Conservation (phyloP, 495 filamentous ascomycete genomes). For the Penicillium lividum region DNA sequence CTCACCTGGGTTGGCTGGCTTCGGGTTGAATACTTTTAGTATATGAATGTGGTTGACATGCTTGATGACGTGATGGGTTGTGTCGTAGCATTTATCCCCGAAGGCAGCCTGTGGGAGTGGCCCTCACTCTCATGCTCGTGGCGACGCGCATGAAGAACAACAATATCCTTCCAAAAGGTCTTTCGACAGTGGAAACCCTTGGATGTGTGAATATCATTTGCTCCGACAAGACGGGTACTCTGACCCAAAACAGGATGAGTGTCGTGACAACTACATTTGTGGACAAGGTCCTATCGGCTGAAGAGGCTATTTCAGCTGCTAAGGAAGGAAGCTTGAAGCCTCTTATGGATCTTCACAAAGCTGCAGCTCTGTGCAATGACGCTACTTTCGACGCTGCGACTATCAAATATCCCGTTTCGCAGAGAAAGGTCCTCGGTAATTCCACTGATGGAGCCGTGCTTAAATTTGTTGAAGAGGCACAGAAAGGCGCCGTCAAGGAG, state of each 20-base stretch:
- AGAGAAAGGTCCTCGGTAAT: slow-evolving; percentile 66
- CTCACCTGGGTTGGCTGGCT: slow-evolving; percentile 65
- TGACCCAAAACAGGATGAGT: slow-evolving; percentile 59
- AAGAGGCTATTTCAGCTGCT: too few species aligned
- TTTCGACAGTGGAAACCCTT: slow-evolving; percentile 72
- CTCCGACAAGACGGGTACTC: slow-evolving; percentile 73
- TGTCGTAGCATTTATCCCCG: slow-evolving; percentile 72
- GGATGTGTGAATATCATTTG: slow-evolving; percentile 71
- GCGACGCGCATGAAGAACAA: slow-evolving; percentile 65
- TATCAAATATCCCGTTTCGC: slow-evolving; percentile 47
- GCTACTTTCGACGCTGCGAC: slow-evolving; percentile 67
- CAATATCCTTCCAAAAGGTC: slow-evolving; percentile 66
- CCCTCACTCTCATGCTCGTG: slow-evolving; percentile 58
- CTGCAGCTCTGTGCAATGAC: slow-evolving; percentile 61
- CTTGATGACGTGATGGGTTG: slow-evolving; percentile 68
- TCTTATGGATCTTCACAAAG: slow-evolving; percentile 14
- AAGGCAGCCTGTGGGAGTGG: slow-evolving; percentile 68
- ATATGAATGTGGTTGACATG: slow-evolving; percentile 67
- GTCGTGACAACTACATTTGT: slow-evolving; percentile 37
- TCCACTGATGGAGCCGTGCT: slow-evolving; percentile 73
- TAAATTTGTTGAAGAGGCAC: slow-evolving; percentile 55
- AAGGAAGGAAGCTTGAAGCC: slow-evolving; percentile 10
- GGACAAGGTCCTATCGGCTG: neutral
- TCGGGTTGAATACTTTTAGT: slow-evolving; percentile 55
- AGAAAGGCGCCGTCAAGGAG: slow-evolving; percentile 50